Evolutionary conservation across 495 filamentous ascomycete species (phyloP).

Genomic region (Penicillium waksmanii): DNA sequence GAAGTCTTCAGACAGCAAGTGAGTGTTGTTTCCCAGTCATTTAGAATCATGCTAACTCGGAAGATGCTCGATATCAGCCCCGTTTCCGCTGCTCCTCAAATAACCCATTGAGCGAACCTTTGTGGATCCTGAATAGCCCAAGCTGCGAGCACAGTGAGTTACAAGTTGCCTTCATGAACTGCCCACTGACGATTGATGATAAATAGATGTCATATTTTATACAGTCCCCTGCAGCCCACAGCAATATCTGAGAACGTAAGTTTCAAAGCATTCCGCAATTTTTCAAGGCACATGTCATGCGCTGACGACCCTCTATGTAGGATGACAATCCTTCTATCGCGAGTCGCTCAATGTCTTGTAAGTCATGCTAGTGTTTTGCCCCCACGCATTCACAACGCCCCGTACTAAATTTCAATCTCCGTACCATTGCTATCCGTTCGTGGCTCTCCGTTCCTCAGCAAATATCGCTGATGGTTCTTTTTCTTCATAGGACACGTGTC

Average conservation of each 20-base stretch:
- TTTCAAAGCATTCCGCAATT: not conserved
- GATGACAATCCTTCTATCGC: not conserved
- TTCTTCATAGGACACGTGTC: not conserved
- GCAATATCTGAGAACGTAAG: not conserved
- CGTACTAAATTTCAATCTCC: not conserved
- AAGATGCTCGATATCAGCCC: too few relatives aligned
- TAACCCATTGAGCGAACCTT: not conserved
- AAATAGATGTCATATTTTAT: not conserved
- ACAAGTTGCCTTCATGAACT: not conserved
- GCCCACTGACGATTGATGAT: not conserved
- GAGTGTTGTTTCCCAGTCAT: too few relatives aligned
- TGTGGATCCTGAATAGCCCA: not conserved
- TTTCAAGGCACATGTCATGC: not conserved
- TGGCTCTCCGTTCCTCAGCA: not conserved
- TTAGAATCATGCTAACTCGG: too few relatives aligned
- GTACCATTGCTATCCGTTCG: not conserved
- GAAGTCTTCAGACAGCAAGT: too few relatives aligned
- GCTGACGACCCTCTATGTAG: not conserved
- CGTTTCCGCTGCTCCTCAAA: not conserved
- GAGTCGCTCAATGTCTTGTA: not conserved
- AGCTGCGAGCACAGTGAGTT: not conserved
- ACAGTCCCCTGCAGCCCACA: not conserved
- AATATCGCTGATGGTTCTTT: not conserved
- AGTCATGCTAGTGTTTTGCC: not conserved
- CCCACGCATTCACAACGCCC: not conserved